Evolutionary conservation across 345 rosid species (phyloP).

Genomic region (Hibiscus syriacus): DNA sequence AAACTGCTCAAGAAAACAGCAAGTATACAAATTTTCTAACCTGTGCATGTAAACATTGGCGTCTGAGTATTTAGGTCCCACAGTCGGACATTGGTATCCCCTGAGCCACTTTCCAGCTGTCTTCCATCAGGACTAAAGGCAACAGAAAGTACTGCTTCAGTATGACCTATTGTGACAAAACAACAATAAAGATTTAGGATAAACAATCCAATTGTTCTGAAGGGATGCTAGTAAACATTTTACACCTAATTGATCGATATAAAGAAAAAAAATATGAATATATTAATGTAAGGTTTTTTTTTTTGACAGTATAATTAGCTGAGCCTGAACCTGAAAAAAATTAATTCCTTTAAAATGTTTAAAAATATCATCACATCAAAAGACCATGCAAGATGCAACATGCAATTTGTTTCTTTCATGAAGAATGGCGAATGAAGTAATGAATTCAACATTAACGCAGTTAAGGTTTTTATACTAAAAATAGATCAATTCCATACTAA

Average conservation of each 20-base stretch:
- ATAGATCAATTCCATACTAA: constrained; percentile 38
- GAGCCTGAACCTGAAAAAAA: not conserved
- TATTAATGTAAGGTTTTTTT: not conserved
- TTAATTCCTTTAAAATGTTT: not conserved
- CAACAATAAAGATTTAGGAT: constrained; percentile 1
- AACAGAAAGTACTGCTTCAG: constrained; percentile 87
- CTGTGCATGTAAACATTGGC: constrained; percentile 85
- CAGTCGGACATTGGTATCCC: constrained; percentile 87
- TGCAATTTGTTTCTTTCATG: not conserved
- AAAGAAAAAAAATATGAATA: not conserved
- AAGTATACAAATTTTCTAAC: constrained; percentile 23
- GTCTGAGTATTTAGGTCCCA: constrained; percentile 96
- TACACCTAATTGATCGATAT: not conserved
- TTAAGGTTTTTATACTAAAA: not conserved
- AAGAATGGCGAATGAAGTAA: not conserved
- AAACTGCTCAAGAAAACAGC: not conserved
- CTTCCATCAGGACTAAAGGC: constrained; percentile 91
- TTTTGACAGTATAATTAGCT: not conserved
- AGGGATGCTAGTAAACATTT: not conserved
- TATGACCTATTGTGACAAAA: constrained; percentile 43
- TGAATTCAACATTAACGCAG: too few species aligned
- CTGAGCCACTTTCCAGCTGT: constrained; percentile 93
- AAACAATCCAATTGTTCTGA: not conserved
- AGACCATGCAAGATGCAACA: not conserved
- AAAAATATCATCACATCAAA: not conserved